Evolutionary conservation across 1,284 basidiomycete genomes (phyloP).

Genomic region (Melampsora larici-populina): DNA sequence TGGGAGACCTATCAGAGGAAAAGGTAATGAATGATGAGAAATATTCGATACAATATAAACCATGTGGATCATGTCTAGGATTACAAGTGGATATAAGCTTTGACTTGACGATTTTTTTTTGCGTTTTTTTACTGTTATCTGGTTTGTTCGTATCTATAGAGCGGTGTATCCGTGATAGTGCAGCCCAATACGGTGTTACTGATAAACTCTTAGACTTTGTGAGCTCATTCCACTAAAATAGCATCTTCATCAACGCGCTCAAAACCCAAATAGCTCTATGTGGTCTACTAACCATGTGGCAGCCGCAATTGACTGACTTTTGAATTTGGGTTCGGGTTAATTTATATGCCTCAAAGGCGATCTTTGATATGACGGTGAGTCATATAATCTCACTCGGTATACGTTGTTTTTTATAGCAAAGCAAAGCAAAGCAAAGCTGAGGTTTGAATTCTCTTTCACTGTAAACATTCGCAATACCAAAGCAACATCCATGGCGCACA

Average conservation of each 20-base stretch:
- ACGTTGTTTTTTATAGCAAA: no score
- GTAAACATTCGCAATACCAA: background rate
- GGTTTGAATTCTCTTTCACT: background rate
- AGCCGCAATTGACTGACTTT: background rate
- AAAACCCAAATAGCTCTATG: no score
- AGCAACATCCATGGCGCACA: constrained; percentile 75
- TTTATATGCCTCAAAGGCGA: background rate
- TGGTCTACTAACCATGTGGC: no score
- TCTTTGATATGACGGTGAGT: constrained; percentile 40
- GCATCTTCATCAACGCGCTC: no score
- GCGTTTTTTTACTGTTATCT: background rate
- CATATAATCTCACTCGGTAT: background rate
- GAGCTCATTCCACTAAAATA: constrained; percentile 78
- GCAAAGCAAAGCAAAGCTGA: background rate
- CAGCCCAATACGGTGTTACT: constrained; percentile 76
- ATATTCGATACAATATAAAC: no score
- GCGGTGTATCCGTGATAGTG: constrained; percentile 69
- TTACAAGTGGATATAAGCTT: no score
- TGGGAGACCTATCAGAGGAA: constrained; percentile 91
- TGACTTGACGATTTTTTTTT: constrained; percentile 42
- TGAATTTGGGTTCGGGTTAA: background rate
- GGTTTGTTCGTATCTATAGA: constrained; percentile 54
- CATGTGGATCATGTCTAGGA: no score
- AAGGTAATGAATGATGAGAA: no score
- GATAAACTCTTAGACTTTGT: constrained; percentile 75